Percentiles rank a stretch among this genome's conserved stretches.
Conservation (phyloP, 73 alveolate species). For the Tetrahymena malaccensis region DNA sequence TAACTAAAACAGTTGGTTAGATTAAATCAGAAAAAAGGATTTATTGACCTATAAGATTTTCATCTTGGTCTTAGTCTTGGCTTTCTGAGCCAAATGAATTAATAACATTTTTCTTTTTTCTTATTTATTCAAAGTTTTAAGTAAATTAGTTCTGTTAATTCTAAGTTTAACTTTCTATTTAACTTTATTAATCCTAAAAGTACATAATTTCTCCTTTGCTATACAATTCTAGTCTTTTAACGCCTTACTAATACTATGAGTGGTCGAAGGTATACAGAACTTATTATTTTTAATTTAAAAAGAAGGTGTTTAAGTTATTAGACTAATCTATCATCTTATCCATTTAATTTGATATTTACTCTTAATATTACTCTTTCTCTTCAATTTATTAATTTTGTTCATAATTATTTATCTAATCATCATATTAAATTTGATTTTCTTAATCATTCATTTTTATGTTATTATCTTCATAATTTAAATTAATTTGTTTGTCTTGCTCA, state of each 20-base stretch:
- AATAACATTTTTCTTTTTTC: not conserved
- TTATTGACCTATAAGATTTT: not conserved
- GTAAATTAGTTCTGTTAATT: not conserved
- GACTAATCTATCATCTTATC: not conserved
- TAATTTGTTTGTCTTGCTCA: not conserved
- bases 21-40: not conserved
- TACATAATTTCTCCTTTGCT: not conserved
- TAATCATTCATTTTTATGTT: too few relatives aligned
- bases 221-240: not conserved
- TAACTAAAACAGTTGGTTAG: not conserved
- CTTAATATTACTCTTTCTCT: not conserved
- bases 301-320: not conserved
- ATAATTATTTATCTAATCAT: too few relatives aligned
- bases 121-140: not conserved
- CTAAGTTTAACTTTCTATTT: not conserved
- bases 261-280: not conserved
- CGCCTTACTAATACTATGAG: not conserved
- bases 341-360: not conserved
- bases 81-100: not conserved
- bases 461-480: not conserved
- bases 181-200: not conserved
- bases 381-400: not conserved
- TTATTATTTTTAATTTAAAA: not conserved
- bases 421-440: not conserved
- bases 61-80: not conserved